Base-by-base conservation (phyloP, 2,329 filamentous ascomycete genomes). In the Dendrostoma leiphaemia region DNA sequence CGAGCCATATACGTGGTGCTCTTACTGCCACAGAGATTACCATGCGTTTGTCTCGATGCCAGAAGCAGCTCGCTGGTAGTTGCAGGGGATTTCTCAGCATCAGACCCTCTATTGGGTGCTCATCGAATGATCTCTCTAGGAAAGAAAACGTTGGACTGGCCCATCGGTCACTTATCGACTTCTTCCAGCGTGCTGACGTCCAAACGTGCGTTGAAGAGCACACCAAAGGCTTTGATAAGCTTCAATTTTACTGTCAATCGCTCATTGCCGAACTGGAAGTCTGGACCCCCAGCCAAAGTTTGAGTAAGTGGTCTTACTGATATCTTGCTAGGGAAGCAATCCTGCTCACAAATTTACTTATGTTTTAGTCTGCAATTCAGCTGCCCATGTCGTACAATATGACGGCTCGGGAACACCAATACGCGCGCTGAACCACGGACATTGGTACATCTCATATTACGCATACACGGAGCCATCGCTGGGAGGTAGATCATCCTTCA, bases 141-240 rank as follows among this genome's bases (percentile, higher is more conserved):
- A 28, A 43, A 24, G 38, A 51, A 15, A 21, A 6, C 4, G 40
- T 37, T 7, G n/a, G 10, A n/a, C 21, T 51, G n/a, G 5, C 40
- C 1, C 48, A 51, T 17, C 48, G 48, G 0, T 51, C 48, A 21
- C 38, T 51, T n/a, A 19, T 45, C 13, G 48, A 51, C 4, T 51
- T 51, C 5, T 45, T 51, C 7, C 5, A 51, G 28, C 10, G 17
- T 1, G 15, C 40, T 10, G 48, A 45, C 13, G 4, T 51, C 19
- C 15, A 8, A 15, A 4, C 0, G 4, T 26, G 3, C n/a, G 6
- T 51, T 8, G 38, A 51, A 12, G 12, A 35, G 4, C 40, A 51
- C 15, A 34, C n/a, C 0, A 8, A 45, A 26, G 48, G 29, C n/a
- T 51, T 51, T 12, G 40, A 51, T 6, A 51, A 6, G 9, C 7